These are phyloP conservation scores for Mycena epipterygia DNA, from an alignment of 768 basidiomycete species.

Conservation along the genomic window DNA sequence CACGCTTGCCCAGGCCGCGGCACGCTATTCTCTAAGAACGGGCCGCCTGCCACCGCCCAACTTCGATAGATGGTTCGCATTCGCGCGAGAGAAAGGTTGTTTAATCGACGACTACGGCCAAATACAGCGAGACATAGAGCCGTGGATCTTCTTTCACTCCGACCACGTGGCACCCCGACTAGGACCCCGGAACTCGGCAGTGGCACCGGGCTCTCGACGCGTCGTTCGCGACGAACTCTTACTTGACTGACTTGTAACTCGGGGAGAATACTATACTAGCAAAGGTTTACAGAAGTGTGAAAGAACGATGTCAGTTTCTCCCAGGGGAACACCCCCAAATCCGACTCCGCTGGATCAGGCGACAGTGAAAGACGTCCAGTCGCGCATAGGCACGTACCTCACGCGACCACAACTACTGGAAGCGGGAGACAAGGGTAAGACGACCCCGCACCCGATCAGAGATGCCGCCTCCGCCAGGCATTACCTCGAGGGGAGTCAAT, in stretches of 20 bases:
- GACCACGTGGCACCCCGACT: background rate
- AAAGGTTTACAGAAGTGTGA: background rate
- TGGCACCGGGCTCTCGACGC: background rate
- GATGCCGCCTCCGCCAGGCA: background rate
- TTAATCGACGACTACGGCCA: slow-evolving; percentile 37
- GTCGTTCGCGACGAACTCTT: background rate
- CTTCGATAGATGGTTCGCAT: slow-evolving; percentile 33
- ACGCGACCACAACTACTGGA: background rate
- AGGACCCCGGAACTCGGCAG: background rate
- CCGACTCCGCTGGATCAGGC: background rate
- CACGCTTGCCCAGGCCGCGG: slow-evolving; percentile 30
- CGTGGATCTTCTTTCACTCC: slow-evolving; percentile 5
- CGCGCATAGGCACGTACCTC: background rate
- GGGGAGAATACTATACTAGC: too few relatives aligned
- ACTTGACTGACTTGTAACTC: too few relatives aligned
- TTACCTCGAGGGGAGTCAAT: background rate
- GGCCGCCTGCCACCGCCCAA: slow-evolving; percentile 33
- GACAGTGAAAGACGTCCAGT: background rate
- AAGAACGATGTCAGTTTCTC: background rate
- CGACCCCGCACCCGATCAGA: background rate
- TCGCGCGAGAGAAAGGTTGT: slow-evolving; percentile 28
- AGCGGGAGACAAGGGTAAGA: background rate
- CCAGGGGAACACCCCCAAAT: slow-evolving; percentile 14
- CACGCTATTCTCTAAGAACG: slow-evolving; percentile 33
- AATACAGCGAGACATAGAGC: slow-evolving; percentile 32